Conservation (phyloP, 768 basidiomycete genomes). For the Phlegmacium glaucopus region DNA sequence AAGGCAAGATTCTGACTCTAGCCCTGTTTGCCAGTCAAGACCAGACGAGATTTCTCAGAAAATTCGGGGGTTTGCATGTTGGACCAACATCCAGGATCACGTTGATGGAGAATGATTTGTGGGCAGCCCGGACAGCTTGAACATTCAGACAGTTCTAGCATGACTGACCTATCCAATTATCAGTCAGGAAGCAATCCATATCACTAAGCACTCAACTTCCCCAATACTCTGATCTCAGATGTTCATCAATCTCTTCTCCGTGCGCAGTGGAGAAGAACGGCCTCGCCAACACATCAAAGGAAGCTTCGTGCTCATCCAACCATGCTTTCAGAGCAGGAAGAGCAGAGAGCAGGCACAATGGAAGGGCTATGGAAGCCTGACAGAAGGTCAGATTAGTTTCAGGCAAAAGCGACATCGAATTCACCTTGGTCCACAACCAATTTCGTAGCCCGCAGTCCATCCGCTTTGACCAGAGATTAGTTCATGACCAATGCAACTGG, state of each 20-base stretch:
- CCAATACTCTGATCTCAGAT: constrained; percentile 26
- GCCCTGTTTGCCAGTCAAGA: constrained; percentile 26
- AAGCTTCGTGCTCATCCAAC: constrained; percentile 19
- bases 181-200: background rate
- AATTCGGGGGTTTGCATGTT: constrained; percentile 26
- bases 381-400: background rate
- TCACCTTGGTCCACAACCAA: constrained; percentile 31
- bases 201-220: constrained; percentile 10
- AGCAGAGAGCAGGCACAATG: constrained; percentile 21
- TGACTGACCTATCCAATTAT: constrained; percentile 25
- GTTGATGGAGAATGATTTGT: constrained; percentile 18
- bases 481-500: too few species aligned
- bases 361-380: constrained; percentile 34
- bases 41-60: constrained; percentile 17
- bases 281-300: constrained; percentile 18
- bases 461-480: constrained; percentile 24
- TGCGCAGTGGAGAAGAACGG: constrained; percentile 28
- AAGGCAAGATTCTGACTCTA: constrained; percentile 30
- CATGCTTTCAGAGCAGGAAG: constrained; percentile 25
- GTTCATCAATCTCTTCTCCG: constrained; percentile 21
- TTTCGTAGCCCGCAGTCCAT: constrained; percentile 23
- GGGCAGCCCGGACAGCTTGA: constrained; percentile 24
- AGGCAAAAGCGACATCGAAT: background rate
- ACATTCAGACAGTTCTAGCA: constrained; percentile 28
- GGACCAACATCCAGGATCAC: constrained; percentile 30